A percentile compares a stretch with the other conserved stretches of the same genome.
These are phyloP conservation scores for Diplotaxis tenuifolia DNA, from an alignment of 345 rosid species.

Conservation along the genomic window DNA sequence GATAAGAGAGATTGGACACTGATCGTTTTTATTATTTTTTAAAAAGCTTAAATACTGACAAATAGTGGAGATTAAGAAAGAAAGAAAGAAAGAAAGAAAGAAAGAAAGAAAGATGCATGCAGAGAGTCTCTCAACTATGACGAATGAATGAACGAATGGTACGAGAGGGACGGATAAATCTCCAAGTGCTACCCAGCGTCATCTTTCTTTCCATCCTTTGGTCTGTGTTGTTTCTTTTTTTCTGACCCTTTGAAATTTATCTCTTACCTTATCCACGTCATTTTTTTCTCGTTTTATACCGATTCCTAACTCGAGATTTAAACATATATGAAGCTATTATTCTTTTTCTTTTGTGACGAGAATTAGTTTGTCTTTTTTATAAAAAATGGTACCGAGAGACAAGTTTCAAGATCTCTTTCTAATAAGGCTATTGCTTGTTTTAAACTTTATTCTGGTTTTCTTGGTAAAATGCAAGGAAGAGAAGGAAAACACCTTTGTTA, in stretches of 20 bases:
- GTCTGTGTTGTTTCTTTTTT: slow-evolving; percentile 24
- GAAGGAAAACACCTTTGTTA: too few species aligned
- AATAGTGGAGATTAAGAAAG: slow-evolving; percentile 14
- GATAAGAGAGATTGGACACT: slow-evolving; percentile 34
- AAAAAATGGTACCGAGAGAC: not conserved
- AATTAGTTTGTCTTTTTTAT: not conserved
- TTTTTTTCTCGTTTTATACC: not conserved
- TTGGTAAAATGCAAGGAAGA: not conserved
- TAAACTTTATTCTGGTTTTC: not conserved
- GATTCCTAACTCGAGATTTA: not conserved
- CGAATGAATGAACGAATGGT: slow-evolving; percentile 23
- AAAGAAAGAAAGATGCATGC: slow-evolving; percentile 13
- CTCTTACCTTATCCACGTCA: slow-evolving; percentile 33
- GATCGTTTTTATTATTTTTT: not conserved
- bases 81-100: slow-evolving; percentile 14
- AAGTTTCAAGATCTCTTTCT: not conserved
- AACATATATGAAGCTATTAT: not conserved
- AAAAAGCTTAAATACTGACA: not conserved
- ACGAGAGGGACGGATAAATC: not conserved
- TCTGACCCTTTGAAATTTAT: slow-evolving; percentile 14
- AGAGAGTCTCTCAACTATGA: slow-evolving; percentile 1
- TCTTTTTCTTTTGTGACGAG: not conserved
- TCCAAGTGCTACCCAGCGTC: slow-evolving; percentile 11
- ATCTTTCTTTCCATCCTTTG: slow-evolving; percentile 29
- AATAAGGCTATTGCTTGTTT: not conserved